These are phyloP conservation scores for Gonium pectorale DNA, from an alignment of 139 green algal species.

Conservation along the genomic window DNA sequence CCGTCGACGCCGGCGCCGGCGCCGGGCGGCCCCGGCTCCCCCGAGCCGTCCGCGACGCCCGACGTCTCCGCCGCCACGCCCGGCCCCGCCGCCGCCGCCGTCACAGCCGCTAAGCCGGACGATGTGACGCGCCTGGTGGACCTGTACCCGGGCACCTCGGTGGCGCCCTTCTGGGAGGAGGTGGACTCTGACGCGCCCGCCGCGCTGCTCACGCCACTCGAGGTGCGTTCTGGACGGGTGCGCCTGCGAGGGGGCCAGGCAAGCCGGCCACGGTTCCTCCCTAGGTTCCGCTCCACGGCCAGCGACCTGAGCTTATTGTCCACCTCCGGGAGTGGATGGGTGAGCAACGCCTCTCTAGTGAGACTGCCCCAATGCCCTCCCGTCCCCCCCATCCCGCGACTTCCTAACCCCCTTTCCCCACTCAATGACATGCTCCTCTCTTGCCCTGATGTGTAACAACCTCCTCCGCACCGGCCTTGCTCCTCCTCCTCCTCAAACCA, in stretches of 20 bases:
- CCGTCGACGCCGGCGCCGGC: neutral
- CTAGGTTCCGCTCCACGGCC: no score
- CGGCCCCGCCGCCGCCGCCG: neutral
- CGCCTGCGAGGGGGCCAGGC: no score
- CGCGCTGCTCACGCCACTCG: slow-evolving; percentile 32
- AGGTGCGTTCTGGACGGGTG: slow-evolving; percentile 19
- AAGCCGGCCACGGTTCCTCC: no score
- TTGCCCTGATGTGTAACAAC: neutral
- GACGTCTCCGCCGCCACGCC: neutral
- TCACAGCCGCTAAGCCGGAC: slow-evolving; percentile 20
- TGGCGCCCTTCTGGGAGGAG: slow-evolving; percentile 67
- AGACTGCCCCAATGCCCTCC: no score
- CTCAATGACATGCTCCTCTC: neutral
- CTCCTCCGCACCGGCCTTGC: no score
- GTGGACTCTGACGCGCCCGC: slow-evolving; percentile 35
- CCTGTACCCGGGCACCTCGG: slow-evolving; percentile 50
- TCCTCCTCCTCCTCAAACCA: neutral
- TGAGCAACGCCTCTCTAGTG: no score
- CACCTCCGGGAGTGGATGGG: no score
- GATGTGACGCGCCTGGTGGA: slow-evolving; percentile 61
- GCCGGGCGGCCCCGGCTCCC: neutral
- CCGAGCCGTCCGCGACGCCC: neutral
- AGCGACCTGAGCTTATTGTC: no score
- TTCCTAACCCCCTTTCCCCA: neutral
- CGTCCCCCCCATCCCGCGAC: neutral